These are phyloP conservation scores for Backusella tuberculispora DNA, from an alignment of 192 early-diverging fungal genomes.

Conservation along the genomic window DNA sequence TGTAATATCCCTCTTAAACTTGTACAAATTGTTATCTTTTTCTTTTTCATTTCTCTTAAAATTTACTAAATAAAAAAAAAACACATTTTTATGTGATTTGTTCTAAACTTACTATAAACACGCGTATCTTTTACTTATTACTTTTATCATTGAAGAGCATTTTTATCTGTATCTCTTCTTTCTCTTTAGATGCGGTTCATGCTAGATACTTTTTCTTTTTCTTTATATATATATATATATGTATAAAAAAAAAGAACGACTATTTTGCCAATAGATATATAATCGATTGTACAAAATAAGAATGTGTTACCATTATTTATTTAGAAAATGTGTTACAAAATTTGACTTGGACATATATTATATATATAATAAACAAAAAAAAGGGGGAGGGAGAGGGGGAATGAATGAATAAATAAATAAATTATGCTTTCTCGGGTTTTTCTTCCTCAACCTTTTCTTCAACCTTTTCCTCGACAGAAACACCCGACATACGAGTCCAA, in stretches of 20 bases:
- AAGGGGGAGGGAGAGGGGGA: neutral
- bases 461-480: neutral
- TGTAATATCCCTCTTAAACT: neutral
- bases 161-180: no score
- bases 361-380: neutral
- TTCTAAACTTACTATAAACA: neutral
- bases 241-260: no score
- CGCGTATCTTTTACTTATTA: no score
- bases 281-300: no score
- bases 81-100: neutral
- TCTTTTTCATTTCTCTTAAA: neutral
- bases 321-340: no score
- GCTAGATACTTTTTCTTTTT: no score
- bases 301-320: no score
- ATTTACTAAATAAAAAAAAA: neutral
- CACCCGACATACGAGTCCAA: conserved; percentile 62
- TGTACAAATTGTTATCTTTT: neutral
- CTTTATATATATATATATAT: no score
- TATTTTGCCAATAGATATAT: no score
- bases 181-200: no score
- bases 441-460: neutral
- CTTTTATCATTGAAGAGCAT: neutral
- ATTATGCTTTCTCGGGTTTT: neutral
- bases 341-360: no score
- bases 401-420: neutral